phyloP scores from a whole-genome alignment of 805 yeast genomes.

The Wickerhamomyces canadensis region DNA sequence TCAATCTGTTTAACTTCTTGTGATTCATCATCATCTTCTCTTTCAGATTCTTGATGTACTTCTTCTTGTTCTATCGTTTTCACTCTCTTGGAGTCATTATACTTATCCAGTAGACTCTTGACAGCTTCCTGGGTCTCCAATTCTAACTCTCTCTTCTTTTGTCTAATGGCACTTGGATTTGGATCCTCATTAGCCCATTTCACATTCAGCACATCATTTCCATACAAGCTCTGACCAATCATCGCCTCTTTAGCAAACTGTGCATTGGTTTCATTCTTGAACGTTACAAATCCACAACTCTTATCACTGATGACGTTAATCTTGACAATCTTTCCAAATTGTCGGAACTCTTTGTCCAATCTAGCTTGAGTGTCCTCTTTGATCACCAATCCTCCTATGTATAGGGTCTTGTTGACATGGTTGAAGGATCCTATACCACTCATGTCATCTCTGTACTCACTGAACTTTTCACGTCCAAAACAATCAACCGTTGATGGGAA shows the following conservation, averaged over 20 bases:
- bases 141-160: conserved; percentile 34
- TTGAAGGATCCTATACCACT: conserved; percentile 85
- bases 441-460: conserved; percentile 87
- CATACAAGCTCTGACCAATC: conserved; percentile 73
- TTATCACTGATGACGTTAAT: conserved; percentile 55
- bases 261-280: conserved; percentile 61
- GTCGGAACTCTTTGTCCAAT: conserved; percentile 49
- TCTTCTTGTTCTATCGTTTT: conserved; percentile 14
- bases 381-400: conserved; percentile 55
- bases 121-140: conserved; percentile 35
- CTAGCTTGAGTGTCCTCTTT: conserved; percentile 32
- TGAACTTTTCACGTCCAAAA: conserved; percentile 84
- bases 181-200: conserved; percentile 93
- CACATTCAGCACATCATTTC: conserved; percentile 59
- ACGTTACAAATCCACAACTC: conserved; percentile 77
- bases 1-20: conserved; percentile 12
- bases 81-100: conserved; percentile 22
- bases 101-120: conserved; percentile 31
- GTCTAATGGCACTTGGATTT: conserved; percentile 51
- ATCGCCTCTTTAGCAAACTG: conserved; percentile 96
- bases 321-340: conserved; percentile 72
- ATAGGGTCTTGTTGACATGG: conserved; percentile 65
- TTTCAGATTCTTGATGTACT: conserved; percentile 21
- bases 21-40: conserved; percentile 21
- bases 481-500: conserved; percentile 71